A percentile compares a stretch with the other conserved stretches of the same genome.
These are phyloP conservation scores for Fraxinus ornus DNA, from an alignment of 305 asterid genomes.

Conservation along the genomic window DNA sequence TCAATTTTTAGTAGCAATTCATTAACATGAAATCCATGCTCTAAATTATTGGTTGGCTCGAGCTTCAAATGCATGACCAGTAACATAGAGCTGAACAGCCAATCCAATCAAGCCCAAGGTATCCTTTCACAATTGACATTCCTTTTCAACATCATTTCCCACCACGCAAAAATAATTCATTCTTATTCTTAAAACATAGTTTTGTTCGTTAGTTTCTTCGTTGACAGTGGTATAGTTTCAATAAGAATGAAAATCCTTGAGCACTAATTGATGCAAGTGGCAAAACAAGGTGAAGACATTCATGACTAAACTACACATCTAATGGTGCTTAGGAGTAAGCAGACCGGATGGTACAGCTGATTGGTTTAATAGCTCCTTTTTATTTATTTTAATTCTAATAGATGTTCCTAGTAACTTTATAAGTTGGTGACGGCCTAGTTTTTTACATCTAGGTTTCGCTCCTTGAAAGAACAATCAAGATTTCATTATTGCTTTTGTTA, in stretches of 20 bases:
- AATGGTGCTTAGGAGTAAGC: neutral
- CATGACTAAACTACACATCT: neutral
- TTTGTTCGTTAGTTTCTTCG: neutral
- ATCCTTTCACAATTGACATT: neutral
- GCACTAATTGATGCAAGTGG: neutral
- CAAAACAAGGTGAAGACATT: neutral
- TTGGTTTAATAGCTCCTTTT: neutral
- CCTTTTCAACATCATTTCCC: neutral
- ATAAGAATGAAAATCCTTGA: neutral
- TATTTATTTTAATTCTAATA: neutral
- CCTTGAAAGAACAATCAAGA: neutral
- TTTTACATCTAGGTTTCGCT: neutral
- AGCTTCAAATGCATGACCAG: neutral
- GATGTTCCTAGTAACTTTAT: neutral
- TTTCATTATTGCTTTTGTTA: neutral
- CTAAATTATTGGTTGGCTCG: neutral
- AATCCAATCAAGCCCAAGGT: neutral
- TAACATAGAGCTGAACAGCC: neutral
- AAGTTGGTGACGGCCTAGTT: neutral
- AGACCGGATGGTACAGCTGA: neutral
- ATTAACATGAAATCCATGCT: neutral
- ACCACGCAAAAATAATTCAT: neutral
- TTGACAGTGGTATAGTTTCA: neutral
- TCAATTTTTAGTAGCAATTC: neutral
- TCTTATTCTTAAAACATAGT: neutral